Evolutionary conservation across 495 filamentous ascomycete genomes (phyloP), one percentile per base, ranked within the genome.

Genomic region (Daldinia bambusicola): DNA sequence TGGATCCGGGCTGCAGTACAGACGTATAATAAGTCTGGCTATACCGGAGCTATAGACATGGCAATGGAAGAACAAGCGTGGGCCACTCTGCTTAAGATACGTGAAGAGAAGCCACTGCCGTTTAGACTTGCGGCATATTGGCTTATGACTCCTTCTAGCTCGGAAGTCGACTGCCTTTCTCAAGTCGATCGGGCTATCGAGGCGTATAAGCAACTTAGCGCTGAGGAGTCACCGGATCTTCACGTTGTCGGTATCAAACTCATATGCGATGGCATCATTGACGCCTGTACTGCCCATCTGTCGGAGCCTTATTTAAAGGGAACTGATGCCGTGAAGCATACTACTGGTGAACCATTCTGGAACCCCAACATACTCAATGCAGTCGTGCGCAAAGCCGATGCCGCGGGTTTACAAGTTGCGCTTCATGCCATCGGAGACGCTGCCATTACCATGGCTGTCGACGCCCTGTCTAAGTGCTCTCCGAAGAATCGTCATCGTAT

Each of bases 11-110:
- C 78, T 0, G 88, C 87, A 0, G 80, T 88, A 8, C 37, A 69
- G 6, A 79, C 82, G 16, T 90, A 89, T 66, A 84, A 84, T 36
- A 79, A 79, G 0, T 81, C 82, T 4, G 89, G 89, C 0, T 90
- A 89, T 64, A 90, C 88, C 0, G 89, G 89, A 0, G 60, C 88
- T 61, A 82, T 91, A 5, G 89, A 91, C 62, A 91, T 91, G 89
- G 89, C 88, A 16, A 90, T 91, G 89, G 87, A 90, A 38, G 84
- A 90, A 18, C 80, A 79, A 6, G 78, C 81, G 18, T 90, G 89
- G 89, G 82, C 84, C 9, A 81, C 85, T 18, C 69, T 91, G 32
- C 81, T 84, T 9, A 64, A 76, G 4, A 80, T 85, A 43, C 81
- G 82, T 26, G 74, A 78, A 40, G 64, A 74, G 34, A 68, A 84